Base-by-base conservation (phyloP, 2,329 filamentous ascomycete species). In the Colletotrichum siamense region DNA sequence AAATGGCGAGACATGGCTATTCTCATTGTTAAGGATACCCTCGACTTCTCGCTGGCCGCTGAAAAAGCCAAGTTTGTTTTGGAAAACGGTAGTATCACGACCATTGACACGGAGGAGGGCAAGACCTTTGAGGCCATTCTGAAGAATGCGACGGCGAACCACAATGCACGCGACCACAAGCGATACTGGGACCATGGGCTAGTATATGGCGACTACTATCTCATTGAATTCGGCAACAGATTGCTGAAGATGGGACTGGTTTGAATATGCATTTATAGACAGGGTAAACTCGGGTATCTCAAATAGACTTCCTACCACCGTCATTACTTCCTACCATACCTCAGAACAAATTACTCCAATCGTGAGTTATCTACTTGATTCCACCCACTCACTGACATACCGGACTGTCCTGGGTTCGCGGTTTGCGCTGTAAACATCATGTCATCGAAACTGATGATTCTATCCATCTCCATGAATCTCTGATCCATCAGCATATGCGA, bases 161-260 rank as follows among this genome's bases (percentile, higher is more conserved):
- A 84, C 68, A 85, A 85, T 32, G 78, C 78, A 0, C 78, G 81
- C 8, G 83, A 82, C 7, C 79, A 80, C 15, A 80, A 80, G 73
- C 71, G 82, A 36, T 84, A 83, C 39, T 81, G 82, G 77, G 81
- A 86, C 13, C 84, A 86, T 75, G 88, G 88, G 0, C 72, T 89
- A 12, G 88, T 89, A 3, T 89, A 89, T 81, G 88, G 84, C 0
- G 88, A 89, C 77, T 89, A 89, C 75, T 89, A 86, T 75, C 79
- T 89, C 18, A 79, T 89, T 6, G 86, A 88, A 72, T 86, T 88
- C 77, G 87, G 87, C 4, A 88, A 88, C 71, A 84, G 86, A 71
- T 75, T 88, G 16, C 75, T 89, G 62, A 78, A 79, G 55, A 82
- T 85, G 82, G 81, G 81, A 12, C 49, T 80, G 26, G 69, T 52